Base-by-base conservation (phyloP, 2,329 filamentous ascomycete genomes). In the Calonectria honghensis region DNA sequence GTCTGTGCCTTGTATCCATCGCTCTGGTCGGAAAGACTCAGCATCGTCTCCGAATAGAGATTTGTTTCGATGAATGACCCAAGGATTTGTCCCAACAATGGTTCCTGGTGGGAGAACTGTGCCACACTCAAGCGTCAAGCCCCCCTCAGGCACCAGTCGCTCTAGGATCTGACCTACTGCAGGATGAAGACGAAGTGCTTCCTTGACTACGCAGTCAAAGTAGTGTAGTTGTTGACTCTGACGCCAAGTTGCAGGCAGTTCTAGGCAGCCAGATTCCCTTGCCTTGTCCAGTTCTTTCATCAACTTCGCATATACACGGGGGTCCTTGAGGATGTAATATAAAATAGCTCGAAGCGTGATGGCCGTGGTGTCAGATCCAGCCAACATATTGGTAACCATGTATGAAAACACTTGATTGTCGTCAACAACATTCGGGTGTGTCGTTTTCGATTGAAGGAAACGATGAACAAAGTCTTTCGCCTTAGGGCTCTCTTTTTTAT, bases 361-460 rank as follows among this genome's bases (percentile, higher is more conserved):
- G 16, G 78, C 78, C 0, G 76, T 79, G 0, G 78, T 79, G 16
- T 79, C 78, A 11, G 76, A 77, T 0, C 78, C 78, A 2, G 78
- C 78, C 6, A 79, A 35, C 0, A 79, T 74, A 3, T 79, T 79
- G 1, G 79, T 68, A 67, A 79, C 77, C 7, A 79, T 65, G 72
- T 78, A 79, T 4, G 79, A 79, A 24, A 77, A 69, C 0, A 79
- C 70, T 37, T 79, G 78, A 0, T 72, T 68, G 1, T 79, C 78
- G n/a, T 79, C 76, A 5, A 77, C 78, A 32, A 41, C 73, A 14
- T 79, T 75, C 4, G 75, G 61, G 10, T 71, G 52, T 0, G 75
- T 76, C 3, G 77, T 72, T 4, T 79, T 79, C 6, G 78, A 45
- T 1, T 66, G 76, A 2, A 79, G 76, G 31, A 79, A 79, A 2